Conservation (phyloP, 2,329 filamentous ascomycete genomes). For the Fusarium euwallaceae region DNA sequence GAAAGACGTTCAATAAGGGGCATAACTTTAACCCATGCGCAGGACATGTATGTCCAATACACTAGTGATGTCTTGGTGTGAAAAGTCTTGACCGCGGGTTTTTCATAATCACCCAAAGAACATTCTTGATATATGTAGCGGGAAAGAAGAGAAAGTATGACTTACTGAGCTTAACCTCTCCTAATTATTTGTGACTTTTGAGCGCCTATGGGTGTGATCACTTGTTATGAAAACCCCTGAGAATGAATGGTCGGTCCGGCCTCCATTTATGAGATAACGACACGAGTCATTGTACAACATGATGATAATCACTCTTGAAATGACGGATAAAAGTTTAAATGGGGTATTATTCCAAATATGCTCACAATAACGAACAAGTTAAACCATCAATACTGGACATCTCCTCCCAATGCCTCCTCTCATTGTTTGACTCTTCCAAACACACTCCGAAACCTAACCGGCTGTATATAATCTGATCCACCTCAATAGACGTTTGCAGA, state of each 20-base stretch:
- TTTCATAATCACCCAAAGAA: too few species aligned
- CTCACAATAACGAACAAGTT: slow-evolving; percentile 41
- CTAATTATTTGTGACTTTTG: too few species aligned
- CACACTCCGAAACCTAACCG: slow-evolving; percentile 16
- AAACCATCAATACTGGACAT: slow-evolving; percentile 41
- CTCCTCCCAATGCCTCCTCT: slow-evolving; percentile 22
- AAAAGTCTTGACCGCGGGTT: too few species aligned
- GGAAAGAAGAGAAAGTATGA: too few species aligned
- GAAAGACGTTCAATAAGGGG: neutral
- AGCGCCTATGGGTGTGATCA: too few species aligned
- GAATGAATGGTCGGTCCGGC: neutral
- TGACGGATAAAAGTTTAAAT: slow-evolving; percentile 29
- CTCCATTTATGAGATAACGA: neutral
- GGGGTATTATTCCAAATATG: slow-evolving; percentile 49
- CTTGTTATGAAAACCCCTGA: neutral
- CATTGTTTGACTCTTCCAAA: slow-evolving; percentile 23
- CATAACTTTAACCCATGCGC: neutral
- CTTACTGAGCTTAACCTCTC: too few species aligned
- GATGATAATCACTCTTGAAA: neutral
- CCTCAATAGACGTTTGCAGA: slow-evolving; percentile 28
- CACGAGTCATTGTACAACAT: neutral
- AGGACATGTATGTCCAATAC: neutral
- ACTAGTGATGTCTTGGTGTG: neutral
- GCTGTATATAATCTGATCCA: slow-evolving; percentile 32
- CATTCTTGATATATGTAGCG: too few species aligned